Evolutionary conservation across 2,329 filamentous ascomycete species (phyloP), one percentile per base, ranked within the genome.

Genomic region (Tolypocladium ophioglossoides): DNA sequence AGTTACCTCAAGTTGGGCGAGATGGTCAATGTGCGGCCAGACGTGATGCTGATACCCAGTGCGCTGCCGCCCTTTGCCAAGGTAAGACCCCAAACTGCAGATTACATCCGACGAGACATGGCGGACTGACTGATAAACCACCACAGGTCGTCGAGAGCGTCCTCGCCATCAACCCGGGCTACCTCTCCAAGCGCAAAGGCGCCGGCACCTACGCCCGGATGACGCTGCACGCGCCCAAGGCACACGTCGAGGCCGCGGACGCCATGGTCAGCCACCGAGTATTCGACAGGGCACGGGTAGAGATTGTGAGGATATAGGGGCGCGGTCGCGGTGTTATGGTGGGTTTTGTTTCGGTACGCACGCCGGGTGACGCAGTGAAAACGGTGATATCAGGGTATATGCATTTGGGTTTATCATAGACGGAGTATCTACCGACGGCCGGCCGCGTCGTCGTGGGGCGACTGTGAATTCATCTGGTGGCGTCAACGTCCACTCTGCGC

Each of bases 1-100:
- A 85, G 85, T 58, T 96, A 94, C 70, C 67, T 95, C 61, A 92
- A 94, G 72, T 73, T 97, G 20, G 91, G 89, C 20, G 94, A 97
- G 70, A 95, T 95, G 83, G 79, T 94, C 63, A 88, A 87, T 58
- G 87, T 91, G 3, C 77, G 85, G 52, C 94, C 91, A 0, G 94
- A 99, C 70, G 78, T 97, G 39, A 71, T 97, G 64, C 76, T 97
- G 50, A 76, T 87, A 49, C 92, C 94, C 1, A 95, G 90, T 64
- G 80, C 86, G 49, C 70, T 97, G 61, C 88, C 88, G 27, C 86
- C 91, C 3, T 96, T 95, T 75, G 88, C 89, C 40, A 95, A 89
- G 82, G 91, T 94, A 75, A 61, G 78, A 58, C 38, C 18, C 27
- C 4, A 4, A 20, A 20, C 16, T 7, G 9, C 44, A 32, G 6